Evolutionary conservation across 2,329 filamentous ascomycete species (phyloP).

Genomic region (Rutstroemia sp.): DNA sequence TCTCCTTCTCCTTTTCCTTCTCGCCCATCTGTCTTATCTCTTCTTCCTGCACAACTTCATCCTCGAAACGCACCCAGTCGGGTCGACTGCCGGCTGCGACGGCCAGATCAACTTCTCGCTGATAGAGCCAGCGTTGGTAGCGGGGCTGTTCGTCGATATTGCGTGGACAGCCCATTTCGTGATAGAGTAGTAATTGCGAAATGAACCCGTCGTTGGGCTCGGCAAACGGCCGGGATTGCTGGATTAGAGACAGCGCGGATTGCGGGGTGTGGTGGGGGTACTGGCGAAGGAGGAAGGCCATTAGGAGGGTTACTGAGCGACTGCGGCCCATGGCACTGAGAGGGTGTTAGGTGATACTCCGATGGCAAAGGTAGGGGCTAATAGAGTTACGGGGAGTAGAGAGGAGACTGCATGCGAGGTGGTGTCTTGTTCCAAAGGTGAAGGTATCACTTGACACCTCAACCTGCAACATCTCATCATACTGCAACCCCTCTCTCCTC

Average conservation of each 20-base stretch:
- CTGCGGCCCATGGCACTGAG: slow-evolving; percentile 91
- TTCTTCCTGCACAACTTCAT: slow-evolving; percentile 44
- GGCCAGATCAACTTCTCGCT: slow-evolving; percentile 56
- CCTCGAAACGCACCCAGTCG: slow-evolving; percentile 73
- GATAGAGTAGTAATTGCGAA: slow-evolving; percentile 79
- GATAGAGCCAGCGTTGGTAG: slow-evolving; percentile 75
- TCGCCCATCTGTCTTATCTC: slow-evolving; percentile 15
- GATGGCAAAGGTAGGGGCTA: too few relatives aligned
- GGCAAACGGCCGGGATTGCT: slow-evolving; percentile 64
- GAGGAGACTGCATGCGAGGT: background rate
- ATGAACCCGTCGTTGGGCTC: slow-evolving; percentile 92
- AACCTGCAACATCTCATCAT: background rate
- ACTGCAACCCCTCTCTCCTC: background rate
- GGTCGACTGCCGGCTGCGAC: slow-evolving; percentile 73
- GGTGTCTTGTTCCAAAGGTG: background rate
- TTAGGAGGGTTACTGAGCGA: slow-evolving; percentile 74
- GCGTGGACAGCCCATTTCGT: slow-evolving; percentile 74
- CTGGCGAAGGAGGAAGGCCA: slow-evolving; percentile 77
- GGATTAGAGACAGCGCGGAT: slow-evolving; percentile 62
- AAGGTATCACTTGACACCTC: background rate
- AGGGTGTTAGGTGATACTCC: slow-evolving; percentile 11
- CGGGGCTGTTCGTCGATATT: slow-evolving; percentile 60
- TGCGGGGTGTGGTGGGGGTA: slow-evolving; percentile 39
- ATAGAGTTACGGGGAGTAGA: background rate
- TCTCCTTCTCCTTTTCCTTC: slow-evolving; percentile 18